Percentiles rank a stretch among this genome's conserved stretches.
Evolutionary conservation across 2,329 filamentous ascomycete genomes (phyloP).

Genomic region (Aspergillus quadrilineatus): DNA sequence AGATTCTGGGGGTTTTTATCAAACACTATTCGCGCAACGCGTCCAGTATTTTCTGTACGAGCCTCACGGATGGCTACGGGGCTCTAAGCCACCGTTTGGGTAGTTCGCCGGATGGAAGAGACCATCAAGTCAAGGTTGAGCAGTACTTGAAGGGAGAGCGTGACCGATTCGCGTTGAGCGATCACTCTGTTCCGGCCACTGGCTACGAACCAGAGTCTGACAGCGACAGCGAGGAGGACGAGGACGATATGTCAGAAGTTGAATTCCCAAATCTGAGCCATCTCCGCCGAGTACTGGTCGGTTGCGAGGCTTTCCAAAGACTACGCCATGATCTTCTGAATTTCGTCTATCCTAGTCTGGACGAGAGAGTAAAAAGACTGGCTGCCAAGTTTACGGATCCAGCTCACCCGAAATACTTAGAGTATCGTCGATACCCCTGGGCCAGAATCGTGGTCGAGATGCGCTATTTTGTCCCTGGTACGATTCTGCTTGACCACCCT

Average conservation of each 20-base stretch:
- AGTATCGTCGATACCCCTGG: neutral
- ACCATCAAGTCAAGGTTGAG: neutral
- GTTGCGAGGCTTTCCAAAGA: neutral
- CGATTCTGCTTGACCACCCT: rapidly evolving
- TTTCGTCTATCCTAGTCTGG: neutral
- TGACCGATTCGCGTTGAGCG: too few species aligned
- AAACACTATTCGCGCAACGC: neutral
- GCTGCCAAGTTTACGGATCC: neutral
- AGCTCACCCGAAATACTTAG: neutral
- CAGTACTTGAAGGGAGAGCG: neutral
- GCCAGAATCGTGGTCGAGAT: neutral
- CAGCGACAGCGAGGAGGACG: neutral
- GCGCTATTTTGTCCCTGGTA: neutral
- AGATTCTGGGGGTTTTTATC: neutral
- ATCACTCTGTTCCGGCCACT: neutral
- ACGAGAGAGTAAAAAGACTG: neutral
- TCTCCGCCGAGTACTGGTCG: neutral
- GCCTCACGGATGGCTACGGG: neutral
- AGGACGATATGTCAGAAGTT: neutral
- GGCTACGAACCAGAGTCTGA: neutral
- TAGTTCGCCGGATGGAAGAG: neutral
- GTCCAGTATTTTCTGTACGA: neutral
- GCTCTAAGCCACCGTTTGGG: too few species aligned
- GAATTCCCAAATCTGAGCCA: neutral
- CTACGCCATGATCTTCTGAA: neutral